Evolutionary conservation across 2,329 filamentous ascomycete genomes (phyloP), one percentile per base, ranked within the genome.

Genomic region (Esteya vermicola): DNA sequence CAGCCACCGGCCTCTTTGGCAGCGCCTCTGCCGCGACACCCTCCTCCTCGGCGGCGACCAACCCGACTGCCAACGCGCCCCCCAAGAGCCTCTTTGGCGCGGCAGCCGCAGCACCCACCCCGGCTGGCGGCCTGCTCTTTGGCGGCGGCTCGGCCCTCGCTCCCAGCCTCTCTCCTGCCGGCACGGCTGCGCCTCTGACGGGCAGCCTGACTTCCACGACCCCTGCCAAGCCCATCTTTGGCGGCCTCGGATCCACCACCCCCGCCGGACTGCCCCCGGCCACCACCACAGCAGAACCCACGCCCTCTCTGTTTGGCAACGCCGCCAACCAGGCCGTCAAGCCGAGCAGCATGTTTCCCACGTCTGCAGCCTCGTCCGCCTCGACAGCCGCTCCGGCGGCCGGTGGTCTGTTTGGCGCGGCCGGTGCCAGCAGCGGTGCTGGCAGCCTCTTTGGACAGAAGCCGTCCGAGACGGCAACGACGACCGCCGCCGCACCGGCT

Each of bases 251-350:
- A 43, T 72, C 69, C 20, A 72, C 68, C 4, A 72, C 70, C 31
- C 68, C 70, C 16, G 68, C 69, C 25, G 69, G 69, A 31, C 62
- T 65, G 10, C 69, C 70, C 41, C 67, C 68, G 1, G 51, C 58
- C 8, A 60, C 57, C 22, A 59, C n/a, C n/a, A n/a, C n/a, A n/a
- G n/a, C n/a, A n/a, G n/a, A 60, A 43, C 45, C 50, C 36, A 36
- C 42, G 2, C 18, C 38, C 2, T 31, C 33, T 3, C 36, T 50
- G 4, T 28, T 44, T 48, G 35, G 34, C 21, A 16, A 22, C n/a
- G 32, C 30, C 18, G 43, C 38, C 21, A 14, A 3, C 25, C 33
- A 36, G 23, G 25, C 35, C 2, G 25, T 18, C 16, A 36, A 36
- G 35, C 25, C 35, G n/a, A 18, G 22, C 23, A 28, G 35, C 35